Percentiles rank a stretch among this genome's conserved stretches.
phyloP scores from a whole-genome alignment of 139 green algal genomes.

The Pedinophyceae sp. region DNA sequence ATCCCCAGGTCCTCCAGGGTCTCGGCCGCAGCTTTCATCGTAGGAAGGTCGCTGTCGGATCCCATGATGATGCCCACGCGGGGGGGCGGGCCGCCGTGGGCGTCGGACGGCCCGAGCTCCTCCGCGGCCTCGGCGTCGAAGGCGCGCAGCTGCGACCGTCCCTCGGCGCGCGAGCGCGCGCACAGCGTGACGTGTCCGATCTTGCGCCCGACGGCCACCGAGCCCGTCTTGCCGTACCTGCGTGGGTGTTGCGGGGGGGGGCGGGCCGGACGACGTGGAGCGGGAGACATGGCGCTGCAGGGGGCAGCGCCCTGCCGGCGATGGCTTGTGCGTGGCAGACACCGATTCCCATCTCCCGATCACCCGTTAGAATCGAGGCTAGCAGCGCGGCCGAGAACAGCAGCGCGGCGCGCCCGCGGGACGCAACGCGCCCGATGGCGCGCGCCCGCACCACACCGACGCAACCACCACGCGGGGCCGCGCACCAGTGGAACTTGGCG shows the following conservation, averaged over 20 bases:
- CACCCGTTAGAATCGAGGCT: neutral
- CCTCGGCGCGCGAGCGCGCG: slow-evolving; percentile 22
- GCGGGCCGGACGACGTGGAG: too few species aligned
- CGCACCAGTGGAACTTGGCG: slow-evolving; percentile 13
- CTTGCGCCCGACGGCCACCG: slow-evolving; percentile 42
- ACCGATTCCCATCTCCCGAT: neutral
- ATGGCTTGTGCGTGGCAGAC: neutral
- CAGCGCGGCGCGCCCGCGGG: too few species aligned
- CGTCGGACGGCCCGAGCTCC: neutral
- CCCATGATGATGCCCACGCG: slow-evolving; percentile 97
- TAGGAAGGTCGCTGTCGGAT: slow-evolving; percentile 81
- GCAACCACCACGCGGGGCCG: too few species aligned
- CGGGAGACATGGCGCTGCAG: too few species aligned
- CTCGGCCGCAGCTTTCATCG: slow-evolving; percentile 72
- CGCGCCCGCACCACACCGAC: too few species aligned
- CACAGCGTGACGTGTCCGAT: slow-evolving; percentile 77
- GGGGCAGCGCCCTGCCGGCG: neutral
- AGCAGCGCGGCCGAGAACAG: slow-evolving; percentile 1
- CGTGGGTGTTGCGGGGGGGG: too few species aligned
- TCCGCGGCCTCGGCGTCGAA: slow-evolving; percentile 36
- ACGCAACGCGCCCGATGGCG: too few species aligned
- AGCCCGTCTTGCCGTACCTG: slow-evolving; percentile 90
- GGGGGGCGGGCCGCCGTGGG: slow-evolving; percentile 5
- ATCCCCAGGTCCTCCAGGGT: slow-evolving; percentile 27
- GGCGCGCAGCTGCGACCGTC: slow-evolving; percentile 22